Base-by-base conservation (phyloP, 192 early-diverging fungal species). In the Pilaira anomala region DNA sequence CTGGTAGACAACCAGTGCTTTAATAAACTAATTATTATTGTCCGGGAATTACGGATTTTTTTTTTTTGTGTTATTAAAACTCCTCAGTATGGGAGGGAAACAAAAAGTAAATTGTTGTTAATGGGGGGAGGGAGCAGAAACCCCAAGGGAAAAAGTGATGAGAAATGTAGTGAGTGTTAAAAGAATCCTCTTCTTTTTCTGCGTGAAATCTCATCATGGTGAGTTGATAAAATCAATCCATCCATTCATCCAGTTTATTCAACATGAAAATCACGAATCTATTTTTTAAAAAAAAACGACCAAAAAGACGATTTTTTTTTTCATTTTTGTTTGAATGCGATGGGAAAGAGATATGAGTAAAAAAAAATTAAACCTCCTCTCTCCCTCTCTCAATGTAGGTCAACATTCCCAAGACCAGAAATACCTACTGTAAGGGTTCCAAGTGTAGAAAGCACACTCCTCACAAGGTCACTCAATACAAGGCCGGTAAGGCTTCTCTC, bases 391-490 rank as follows among this genome's bases (percentile, higher is more conserved):
- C 12, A 21, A 8, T 26, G 18, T 76, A 87, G 96, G 96, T 98
- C 83, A 96, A 98, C 90, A 92, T 98, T 73, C 95, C 96, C 76
- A 98, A 99, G 86, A 97, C 93, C 85, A 88, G 97, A 76, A 99
- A 99, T 89, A 98, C 97, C 78, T 98, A 87, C 92, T 99, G 97
- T 91, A 96, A 96, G 88, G 91, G 94, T 80, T 82, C 83, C 80
- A 87, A 87, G 77, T 99, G 95, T 91, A 85, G 83, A 76, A 97
- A 96, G 92, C 97, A 99, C 92, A 99, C 94, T 65, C 91, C 93
- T 54, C 97, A 99, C 93, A 98, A 98, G 90, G 97, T 98, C 61
- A 90, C 97, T 71, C 97, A 99, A 85, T 98, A 99, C 95, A 99
- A 98, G 94, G 94, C 91, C 64, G 97, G 97, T 70, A 97, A 98